Evolutionary conservation across 805 yeast genomes (phyloP), one percentile per base, ranked within the genome.

Genomic region (Kodamaea fukazawae): DNA sequence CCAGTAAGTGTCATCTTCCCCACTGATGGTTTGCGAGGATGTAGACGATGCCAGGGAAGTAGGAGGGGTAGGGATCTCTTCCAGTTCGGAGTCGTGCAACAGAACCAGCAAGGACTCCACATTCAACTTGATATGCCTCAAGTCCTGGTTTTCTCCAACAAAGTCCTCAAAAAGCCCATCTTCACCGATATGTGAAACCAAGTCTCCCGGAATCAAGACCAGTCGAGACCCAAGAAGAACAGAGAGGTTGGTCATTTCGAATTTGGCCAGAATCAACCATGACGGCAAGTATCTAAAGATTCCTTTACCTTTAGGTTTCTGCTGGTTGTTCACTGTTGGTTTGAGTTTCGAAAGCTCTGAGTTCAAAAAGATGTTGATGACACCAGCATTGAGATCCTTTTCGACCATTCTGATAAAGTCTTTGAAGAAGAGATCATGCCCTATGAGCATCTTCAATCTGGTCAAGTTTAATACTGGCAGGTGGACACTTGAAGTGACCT

Each of bases 181-280:
- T 7, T 43, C 54, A 9, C 34, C 27, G 20, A 43, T 30, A n/a
- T 41, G 25, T 16, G 50, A 32, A 10, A 57, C 32, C 17, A 45
- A 35, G 4, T 55, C 53, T 11, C 44, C 34, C 15, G 63, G 67
- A 6, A 68, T 59, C 27, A 69, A 51, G 1, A 68, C 61, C 6
- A 73, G 67, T 14, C 71, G 49, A 2, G 73, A 65, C 0, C 73
- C 73, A 9, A 69, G 36, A 22, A 45, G 40, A 4, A 70, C 29
- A 7, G 46, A 46, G 16, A 53, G 28, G 4, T 46, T 39, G n/a
- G 42, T 35, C 11, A 58, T 20, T 6, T 37, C 38, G 15, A 61
- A 16, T 14, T 52, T 49, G 12, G 53, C 37, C 9, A 55, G 59
- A 2, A 61, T 43, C 10, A 69, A 38, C 73, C 73, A 69, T 4